Evolutionary conservation across 768 basidiomycete species (phyloP).

Genomic region (Sporobolomyces phaffii): DNA sequence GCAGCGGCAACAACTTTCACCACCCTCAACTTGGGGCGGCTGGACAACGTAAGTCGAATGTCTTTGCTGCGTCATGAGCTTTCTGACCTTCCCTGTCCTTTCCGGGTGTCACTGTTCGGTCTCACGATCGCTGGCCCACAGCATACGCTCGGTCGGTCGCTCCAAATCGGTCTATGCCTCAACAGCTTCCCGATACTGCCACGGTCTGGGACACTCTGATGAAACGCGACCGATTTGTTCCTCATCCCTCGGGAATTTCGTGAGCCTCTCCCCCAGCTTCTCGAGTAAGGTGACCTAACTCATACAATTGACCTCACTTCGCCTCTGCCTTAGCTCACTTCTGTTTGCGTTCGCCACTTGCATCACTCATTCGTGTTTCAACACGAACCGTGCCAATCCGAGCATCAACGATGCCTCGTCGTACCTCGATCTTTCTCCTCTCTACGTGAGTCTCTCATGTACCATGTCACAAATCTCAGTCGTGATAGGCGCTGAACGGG

Average conservation of each 20-base stretch:
- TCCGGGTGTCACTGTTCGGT: neutral
- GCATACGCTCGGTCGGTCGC: conserved; percentile 29
- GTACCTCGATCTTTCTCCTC: conserved; percentile 60
- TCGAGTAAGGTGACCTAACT: too few relatives aligned
- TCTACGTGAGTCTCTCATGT: conserved; percentile 50
- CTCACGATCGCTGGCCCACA: neutral
- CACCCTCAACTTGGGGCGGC: conserved; percentile 70
- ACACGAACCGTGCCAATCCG: conserved; percentile 51
- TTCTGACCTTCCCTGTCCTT: neutral
- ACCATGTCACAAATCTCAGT: too few relatives aligned
- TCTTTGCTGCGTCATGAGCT: too few relatives aligned
- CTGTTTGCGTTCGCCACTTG: conserved; percentile 25
- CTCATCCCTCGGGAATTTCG: conserved; percentile 65
- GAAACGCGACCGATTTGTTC: conserved; percentile 56
- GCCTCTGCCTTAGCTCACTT: neutral
- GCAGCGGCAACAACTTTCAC: conserved; percentile 66
- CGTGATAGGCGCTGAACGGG: too few relatives aligned
- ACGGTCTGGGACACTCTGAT: conserved; percentile 69
- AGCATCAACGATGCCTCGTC: conserved; percentile 59
- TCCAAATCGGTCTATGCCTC: conserved; percentile 20
- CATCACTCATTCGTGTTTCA: conserved; percentile 58
- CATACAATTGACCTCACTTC: too few relatives aligned
- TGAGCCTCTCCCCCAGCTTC: conserved; percentile 47
- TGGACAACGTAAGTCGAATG: conserved; percentile 52
- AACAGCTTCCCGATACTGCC: conserved; percentile 53